Evolutionary conservation across 2,329 filamentous ascomycete genomes (phyloP).

Genomic region (Phialemonium atrogriseum): DNA sequence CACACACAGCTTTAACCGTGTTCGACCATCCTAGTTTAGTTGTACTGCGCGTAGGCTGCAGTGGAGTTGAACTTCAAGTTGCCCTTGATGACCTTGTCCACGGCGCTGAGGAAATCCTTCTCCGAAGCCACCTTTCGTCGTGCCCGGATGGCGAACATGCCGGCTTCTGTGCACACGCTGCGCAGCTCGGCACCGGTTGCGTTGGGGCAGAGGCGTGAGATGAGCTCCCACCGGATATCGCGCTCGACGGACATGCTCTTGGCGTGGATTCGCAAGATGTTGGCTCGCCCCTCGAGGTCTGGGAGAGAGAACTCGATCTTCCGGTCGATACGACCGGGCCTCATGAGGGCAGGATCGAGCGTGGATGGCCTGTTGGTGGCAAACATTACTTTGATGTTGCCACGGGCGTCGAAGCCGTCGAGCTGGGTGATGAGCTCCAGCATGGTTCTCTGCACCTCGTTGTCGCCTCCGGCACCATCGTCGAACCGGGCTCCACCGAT

Average conservation of each 20-base stretch:
- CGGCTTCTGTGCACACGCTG: constrained; percentile 94
- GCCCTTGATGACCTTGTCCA: constrained; percentile 99
- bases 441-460: constrained; percentile 97
- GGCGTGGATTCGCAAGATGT: constrained; percentile 95
- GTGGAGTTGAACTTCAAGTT: constrained; percentile 99
- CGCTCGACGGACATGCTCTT: constrained; percentile 99
- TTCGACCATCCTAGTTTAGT: constrained; percentile 46
- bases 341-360: constrained; percentile 92
- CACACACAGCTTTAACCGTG: constrained; percentile 6
- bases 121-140: constrained; percentile 95
- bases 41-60: constrained; percentile 98
- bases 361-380: constrained; percentile 95
- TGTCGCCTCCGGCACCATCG: constrained; percentile 92
- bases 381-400: constrained; percentile 99
- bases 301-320: constrained; percentile 99
- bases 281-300: constrained; percentile 93
- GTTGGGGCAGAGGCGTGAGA: constrained; percentile 94
- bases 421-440: constrained; percentile 94
- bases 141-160: constrained; percentile 95
- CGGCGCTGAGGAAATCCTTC: constrained; percentile 96
- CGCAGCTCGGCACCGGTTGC: constrained; percentile 92
- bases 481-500: constrained; percentile 95
- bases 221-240: constrained; percentile 98
- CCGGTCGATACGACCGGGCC: constrained; percentile 92
- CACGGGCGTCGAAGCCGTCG: constrained; percentile 90